Percentiles rank a stretch among this genome's conserved stretches.
phyloP scores from a whole-genome alignment of 2,329 filamentous ascomycete species.

The Triangularia setosa region DNA sequence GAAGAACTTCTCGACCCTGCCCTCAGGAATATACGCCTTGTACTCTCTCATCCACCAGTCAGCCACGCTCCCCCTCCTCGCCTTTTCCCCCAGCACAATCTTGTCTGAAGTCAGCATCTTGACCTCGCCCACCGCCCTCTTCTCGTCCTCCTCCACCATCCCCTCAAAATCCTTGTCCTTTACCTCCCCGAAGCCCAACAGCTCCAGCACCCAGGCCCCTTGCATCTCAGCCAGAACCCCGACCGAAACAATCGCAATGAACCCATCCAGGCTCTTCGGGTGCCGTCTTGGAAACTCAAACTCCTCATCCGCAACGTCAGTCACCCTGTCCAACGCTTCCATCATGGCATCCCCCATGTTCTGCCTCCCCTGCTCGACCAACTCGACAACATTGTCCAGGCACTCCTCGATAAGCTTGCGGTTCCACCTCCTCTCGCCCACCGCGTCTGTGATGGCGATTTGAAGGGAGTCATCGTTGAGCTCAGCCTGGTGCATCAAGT shows the following conservation, averaged over 20 bases:
- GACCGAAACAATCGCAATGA: slow-evolving; percentile 23
- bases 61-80: slow-evolving; percentile 12
- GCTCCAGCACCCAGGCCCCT: slow-evolving; percentile 23
- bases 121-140: slow-evolving; percentile 7
- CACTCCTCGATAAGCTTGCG: slow-evolving; percentile 19
- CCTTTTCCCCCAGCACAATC: slow-evolving; percentile 8
- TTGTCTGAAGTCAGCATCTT: slow-evolving; percentile 18
- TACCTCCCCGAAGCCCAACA: slow-evolving; percentile 24
- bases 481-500: slow-evolving; percentile 16
- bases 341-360: slow-evolving; percentile 22
- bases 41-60: slow-evolving; percentile 21
- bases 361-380: slow-evolving; percentile 17
- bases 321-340: slow-evolving; percentile 20
- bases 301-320: slow-evolving; percentile 17
- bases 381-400: slow-evolving; percentile 21
- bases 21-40: slow-evolving; percentile 17
- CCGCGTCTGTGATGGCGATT: slow-evolving; percentile 2
- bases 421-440: slow-evolving; percentile 19
- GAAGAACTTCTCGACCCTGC: slow-evolving; percentile 12
- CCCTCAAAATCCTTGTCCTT: slow-evolving; percentile 16
- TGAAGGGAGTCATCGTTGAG: slow-evolving; percentile 20
- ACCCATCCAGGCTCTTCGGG: slow-evolving; percentile 20
- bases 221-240: slow-evolving; percentile 23
- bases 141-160: slow-evolving; percentile 8
- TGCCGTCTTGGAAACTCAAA: slow-evolving; percentile 22